A percentile compares a stretch with the other conserved stretches of the same genome.
Conservation (phyloP, 1,284 basidiomycete species). For the Psilocybe mexicana region DNA sequence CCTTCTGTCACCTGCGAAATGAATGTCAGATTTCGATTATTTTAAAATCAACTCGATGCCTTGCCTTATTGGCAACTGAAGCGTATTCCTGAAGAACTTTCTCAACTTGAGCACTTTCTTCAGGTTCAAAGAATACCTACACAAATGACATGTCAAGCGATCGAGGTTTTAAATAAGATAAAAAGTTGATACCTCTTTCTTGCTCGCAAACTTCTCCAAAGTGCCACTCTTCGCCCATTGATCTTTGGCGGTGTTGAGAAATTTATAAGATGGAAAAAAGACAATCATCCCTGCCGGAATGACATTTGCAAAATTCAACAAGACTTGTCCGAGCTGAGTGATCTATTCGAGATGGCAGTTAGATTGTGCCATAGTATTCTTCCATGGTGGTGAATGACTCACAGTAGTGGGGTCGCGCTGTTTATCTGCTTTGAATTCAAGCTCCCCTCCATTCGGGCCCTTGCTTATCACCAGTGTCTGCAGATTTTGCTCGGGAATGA, state of each 20-base stretch:
- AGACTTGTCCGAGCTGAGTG: constrained; percentile 80
- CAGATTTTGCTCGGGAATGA: constrained; percentile 83
- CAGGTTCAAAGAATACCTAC: constrained; percentile 90
- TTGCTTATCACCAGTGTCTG: constrained; percentile 76
- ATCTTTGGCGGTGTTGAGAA: constrained; percentile 68
- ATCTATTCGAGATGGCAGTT: constrained; percentile 47
- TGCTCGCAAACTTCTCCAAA: constrained; percentile 61
- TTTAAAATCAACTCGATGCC: not conserved
- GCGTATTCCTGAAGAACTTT: constrained; percentile 77
- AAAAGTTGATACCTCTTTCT: constrained; percentile 61
- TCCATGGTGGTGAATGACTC: constrained; percentile 27
- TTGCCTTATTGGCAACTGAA: constrained; percentile 25
- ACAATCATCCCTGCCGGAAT: constrained; percentile 90
- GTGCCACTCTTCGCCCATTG: constrained; percentile 69
- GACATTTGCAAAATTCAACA: constrained; percentile 78
- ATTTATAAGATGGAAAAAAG: constrained; percentile 92
- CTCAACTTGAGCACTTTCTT: constrained; percentile 77
- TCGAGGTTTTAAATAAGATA: not conserved
- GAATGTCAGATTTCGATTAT: not conserved
- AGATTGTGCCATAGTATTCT: not conserved
- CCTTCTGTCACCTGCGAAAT: constrained; percentile 23
- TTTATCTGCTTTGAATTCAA: constrained; percentile 85
- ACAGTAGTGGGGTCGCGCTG: constrained; percentile 73
- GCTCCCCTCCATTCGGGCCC: constrained; percentile 74
- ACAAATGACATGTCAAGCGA: not conserved